Conservation (phyloP, 495 filamentous ascomycete species). For the Tuber calosporum region DNA sequence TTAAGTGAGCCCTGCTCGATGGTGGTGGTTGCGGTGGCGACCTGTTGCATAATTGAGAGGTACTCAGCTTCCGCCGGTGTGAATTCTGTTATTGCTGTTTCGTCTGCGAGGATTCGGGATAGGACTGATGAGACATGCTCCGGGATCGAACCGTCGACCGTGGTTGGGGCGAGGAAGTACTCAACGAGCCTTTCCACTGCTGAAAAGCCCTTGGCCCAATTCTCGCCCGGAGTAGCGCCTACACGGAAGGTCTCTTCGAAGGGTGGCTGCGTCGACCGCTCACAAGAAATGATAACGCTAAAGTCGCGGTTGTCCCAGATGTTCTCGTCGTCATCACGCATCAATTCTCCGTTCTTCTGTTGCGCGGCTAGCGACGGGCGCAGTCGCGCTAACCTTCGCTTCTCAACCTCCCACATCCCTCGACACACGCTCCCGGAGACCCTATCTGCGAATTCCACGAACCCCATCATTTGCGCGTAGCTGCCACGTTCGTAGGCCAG, state of each 20-base stretch:
- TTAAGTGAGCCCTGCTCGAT: conserved; percentile 17
- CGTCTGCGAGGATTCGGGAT: conserved; percentile 7
- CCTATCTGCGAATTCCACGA: conserved; percentile 40
- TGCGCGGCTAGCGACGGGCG: conserved; percentile 18
- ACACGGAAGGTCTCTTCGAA: conserved; percentile 39
- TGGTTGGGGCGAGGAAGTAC: conserved; percentile 13
- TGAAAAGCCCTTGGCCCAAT: conserved; percentile 36
- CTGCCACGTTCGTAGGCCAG: conserved; percentile 42
- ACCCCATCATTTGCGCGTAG: conserved; percentile 43
- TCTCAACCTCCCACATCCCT: conserved; percentile 41
- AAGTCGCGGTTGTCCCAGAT: conserved; percentile 44
- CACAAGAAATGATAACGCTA: conserved; percentile 39
- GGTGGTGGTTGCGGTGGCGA: conserved; percentile 11
- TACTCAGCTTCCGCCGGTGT: conserved; percentile 15
- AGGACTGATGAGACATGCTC: conserved; percentile 7
- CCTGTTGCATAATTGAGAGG: conserved; percentile 10
- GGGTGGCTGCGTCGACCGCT: conserved; percentile 16
- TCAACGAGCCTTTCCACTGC: conserved; percentile 28
- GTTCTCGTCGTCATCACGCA: conserved; percentile 10
- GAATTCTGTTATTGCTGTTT: conserved; percentile 15
- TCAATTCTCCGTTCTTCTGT: conserved; percentile 11
- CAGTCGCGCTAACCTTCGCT: conserved; percentile 37
- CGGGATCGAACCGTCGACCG: conserved; percentile 7
- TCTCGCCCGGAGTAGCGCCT: conserved; percentile 34
- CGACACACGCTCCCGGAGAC: conserved; percentile 40